Conservation (phyloP, 2,329 filamentous ascomycete genomes). For the Nemania sp. region DNA sequence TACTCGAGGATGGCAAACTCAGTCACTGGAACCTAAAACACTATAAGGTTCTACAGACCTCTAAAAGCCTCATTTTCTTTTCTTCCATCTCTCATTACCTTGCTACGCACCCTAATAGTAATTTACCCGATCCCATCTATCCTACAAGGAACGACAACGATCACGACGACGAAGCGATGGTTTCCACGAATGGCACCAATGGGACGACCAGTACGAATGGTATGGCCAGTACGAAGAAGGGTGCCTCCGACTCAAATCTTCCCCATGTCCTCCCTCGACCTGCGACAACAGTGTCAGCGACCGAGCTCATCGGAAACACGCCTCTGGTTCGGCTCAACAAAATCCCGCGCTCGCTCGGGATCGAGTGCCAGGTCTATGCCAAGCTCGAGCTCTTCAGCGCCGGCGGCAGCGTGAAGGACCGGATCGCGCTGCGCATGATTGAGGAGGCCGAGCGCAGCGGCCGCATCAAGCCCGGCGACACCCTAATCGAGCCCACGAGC, state of each 20-base stretch:
- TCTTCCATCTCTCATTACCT: neutral
- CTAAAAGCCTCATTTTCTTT: neutral
- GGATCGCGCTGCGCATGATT: constrained; percentile 96
- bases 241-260: constrained; percentile 19
- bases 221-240: no score
- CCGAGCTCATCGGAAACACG: constrained; percentile 90
- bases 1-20: constrained; percentile 3
- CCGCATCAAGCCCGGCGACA: constrained; percentile 95
- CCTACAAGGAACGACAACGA: no score
- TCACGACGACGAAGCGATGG: constrained; percentile 24
- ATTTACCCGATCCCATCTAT: neutral
- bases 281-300: constrained; percentile 61
- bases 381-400: constrained; percentile 95
- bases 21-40: neutral
- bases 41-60: no score
- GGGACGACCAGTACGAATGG: no score
- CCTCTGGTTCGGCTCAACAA: constrained; percentile 94
- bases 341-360: constrained; percentile 86
- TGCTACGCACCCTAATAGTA: neutral
- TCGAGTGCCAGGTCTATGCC: constrained; percentile 85
- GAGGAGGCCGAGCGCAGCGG: constrained; percentile 90
- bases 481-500: constrained; percentile 95
- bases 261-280: constrained; percentile 36
- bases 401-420: constrained; percentile 90
- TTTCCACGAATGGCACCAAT: constrained; percentile 21